phyloP scores from a whole-genome alignment of 495 filamentous ascomycete species.

The Staphylotrichum longicolle region DNA sequence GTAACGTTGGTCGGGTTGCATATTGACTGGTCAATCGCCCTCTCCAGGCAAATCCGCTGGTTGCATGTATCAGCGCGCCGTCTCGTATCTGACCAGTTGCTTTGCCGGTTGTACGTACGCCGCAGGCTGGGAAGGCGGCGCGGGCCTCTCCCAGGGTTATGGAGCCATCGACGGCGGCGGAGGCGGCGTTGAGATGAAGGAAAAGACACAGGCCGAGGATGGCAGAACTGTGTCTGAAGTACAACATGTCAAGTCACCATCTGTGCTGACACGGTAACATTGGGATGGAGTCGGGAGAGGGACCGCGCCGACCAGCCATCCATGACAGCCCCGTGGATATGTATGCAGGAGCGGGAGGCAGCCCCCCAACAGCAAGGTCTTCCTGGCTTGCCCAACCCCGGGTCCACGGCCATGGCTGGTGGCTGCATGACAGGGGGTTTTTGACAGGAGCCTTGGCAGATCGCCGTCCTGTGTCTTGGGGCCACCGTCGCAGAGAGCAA shows the following conservation, averaged over 20 bases:
- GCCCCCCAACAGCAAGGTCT: not conserved
- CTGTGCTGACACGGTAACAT: not conserved
- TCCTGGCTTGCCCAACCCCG: too few relatives aligned
- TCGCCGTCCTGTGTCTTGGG: not conserved
- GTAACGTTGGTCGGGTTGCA: constrained; percentile 19
- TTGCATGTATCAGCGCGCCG: not conserved
- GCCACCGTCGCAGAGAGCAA: not conserved
- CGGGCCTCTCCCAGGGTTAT: constrained; percentile 1
- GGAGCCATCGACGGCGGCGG: constrained; percentile 6
- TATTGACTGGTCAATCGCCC: constrained; percentile 14
- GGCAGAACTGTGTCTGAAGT: constrained; percentile 6
- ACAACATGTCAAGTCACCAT: constrained; percentile 12
- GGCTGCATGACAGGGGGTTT: too few relatives aligned
- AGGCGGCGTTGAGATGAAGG: not conserved
- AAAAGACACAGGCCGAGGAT: constrained; percentile 16
- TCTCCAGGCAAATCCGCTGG: constrained; percentile 12
- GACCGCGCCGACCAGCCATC: too few relatives aligned
- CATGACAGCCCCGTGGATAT: too few relatives aligned
- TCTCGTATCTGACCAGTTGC: not conserved
- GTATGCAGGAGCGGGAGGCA: not conserved
- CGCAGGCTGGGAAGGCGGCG: constrained; percentile 8
- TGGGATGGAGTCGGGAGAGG: not conserved
- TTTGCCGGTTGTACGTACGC: not conserved
- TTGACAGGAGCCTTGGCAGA: not conserved
- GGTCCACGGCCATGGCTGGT: too few relatives aligned